Base-by-base conservation (phyloP, 2,329 filamentous ascomycete species). In the Fusarium sublunatum region DNA sequence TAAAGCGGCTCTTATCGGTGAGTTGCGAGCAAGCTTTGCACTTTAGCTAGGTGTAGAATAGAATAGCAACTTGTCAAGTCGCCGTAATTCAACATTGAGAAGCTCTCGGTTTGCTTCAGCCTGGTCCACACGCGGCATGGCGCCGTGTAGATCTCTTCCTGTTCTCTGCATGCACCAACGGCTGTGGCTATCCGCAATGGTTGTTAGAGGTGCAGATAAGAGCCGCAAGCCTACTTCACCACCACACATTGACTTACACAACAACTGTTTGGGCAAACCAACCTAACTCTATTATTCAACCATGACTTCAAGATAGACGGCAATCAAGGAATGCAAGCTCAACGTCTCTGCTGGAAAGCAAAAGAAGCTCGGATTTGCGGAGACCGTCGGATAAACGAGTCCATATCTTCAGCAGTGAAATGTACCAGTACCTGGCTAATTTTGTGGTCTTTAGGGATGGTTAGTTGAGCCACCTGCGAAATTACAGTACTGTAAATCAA, bases 381-480 rank as follows among this genome's bases (percentile, higher is more conserved):
- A 70, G 49, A 62, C 58, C 62, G 62, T 63, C 62, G 62, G 62
- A 57, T 25, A 63, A 65, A 56, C 58, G 62, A 65, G 62, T 58
- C n/a, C 25, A 45, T 36, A 44, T 35, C 40, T 48, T 12, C 13
- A 10, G 11, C 15, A 11, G 36, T 53, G 38, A 47, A 55, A 60
- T 44, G 59, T 70, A 70, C 67, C 62, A 63, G 67, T 70, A 70
- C 67, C 58, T 70, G 47, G n/a, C 59, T 52, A 59, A 65, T 41
- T 45, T 55, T 22, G 47, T 54, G 39, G 36, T n/a, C 7, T 19
- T 12, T 22, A 4, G 50, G 40, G 51, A 50, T 67, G 54, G 41
- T 19, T 19, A 65, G 31, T 57, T 65, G 38, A 58, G 49, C 48
- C 65, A 69, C 49, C 58, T 45, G 56, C 53, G 68, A 70, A 66